Base-by-base conservation (phyloP, 371 early-diverging fungal genomes). In the Mortierella sp. region DNA sequence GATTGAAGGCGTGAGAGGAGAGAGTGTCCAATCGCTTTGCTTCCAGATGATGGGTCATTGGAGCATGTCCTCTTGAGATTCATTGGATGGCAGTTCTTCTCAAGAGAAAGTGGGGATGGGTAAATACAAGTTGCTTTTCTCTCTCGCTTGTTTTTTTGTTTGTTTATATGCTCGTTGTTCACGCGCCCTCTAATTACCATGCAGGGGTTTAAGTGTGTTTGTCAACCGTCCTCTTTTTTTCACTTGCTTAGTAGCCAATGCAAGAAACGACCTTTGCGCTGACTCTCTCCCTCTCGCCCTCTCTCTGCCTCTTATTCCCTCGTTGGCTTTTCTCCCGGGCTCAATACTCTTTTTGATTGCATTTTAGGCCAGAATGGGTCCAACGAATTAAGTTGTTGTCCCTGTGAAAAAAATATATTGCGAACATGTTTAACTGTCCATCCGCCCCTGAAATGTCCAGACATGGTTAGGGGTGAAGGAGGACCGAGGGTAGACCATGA, bases 1-100 rank as follows among this genome's bases (percentile, higher is more conserved):
- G 2, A 40, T 40, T 40, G 10, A 28, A 57, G 61, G 61, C 61
- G 34, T 61, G 61, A 61, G 61, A 61, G 34, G 31, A 61, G 26
- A 19, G 61, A 31, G 34, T 8, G 9, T 61, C 61, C 61, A 61
- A 61, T 61, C 61, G 61, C 61, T 19, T 61, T 61, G 61, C 61
- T 61, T 61, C 61, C 61, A 3, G 34, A 19, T 57, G 14, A 4
- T 59, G 19, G 61, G 61, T 61, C 61, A 61, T 61, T 4, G 61
- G 37, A 6, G 34, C 34, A 21, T 61, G 61, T 19, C 61, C 2
- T 19, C 34, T 61, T 34, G 19, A 31, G 31, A 34, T 61, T 61
- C 61, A 34, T 61, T 19, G 34, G 61, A 21, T 34, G 37, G 19
- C 19, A 61, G 34, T 19, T 9, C 55, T 55, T 5, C 59, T 28